Base-by-base conservation (phyloP, 106 monocot species). In the Gastrodia elata region DNA sequence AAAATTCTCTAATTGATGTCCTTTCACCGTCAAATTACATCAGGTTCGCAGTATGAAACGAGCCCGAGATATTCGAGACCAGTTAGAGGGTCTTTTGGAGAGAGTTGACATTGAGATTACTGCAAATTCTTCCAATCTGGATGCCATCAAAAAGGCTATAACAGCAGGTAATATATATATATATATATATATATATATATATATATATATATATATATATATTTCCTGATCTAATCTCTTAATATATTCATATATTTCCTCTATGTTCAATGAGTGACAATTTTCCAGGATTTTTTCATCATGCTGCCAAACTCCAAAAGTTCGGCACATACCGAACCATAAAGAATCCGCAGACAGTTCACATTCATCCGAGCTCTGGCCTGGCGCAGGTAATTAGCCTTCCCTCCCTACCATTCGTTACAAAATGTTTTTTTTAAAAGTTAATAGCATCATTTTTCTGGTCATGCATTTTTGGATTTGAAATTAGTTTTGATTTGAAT, bases 31-130 rank as follows among this genome's bases (percentile, higher is more conserved):
- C 10, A 61, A 61, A 49, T 33, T 27, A 37, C 79, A 65, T 27
- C 71, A 95, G 95, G 92, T 96, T 0, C 73, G 92, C 57, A 96
- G 96, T 59, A 92, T 96, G 96, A 92, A 96, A 82, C 83, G 96
- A 26, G 89, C 90, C 8, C 75, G 90, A 65, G 92, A 96, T 75
- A 90, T 96, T 38, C 79, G 92, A 69, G 90, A 96, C 65, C 92
- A 96, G 61, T 73, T 96, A 49, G 92, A 89, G 64, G 95, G 95
- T 11, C 92, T 96, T 30, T 80, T 96, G 72, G 96, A 96, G 71
- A 87, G 92, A 76, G 96, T 96, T 64, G 96, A 92, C 70, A 96
- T 92, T 75, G 96, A 96, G 76, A 40, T 80, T 20, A 82, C 71
- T 34, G 81, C 96, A 61, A 88, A 88, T 76, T 69, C 74, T 8